phyloP scores from a whole-genome alignment of 2,329 filamentous ascomycete species.

The Curvularia hawaiiensis region DNA sequence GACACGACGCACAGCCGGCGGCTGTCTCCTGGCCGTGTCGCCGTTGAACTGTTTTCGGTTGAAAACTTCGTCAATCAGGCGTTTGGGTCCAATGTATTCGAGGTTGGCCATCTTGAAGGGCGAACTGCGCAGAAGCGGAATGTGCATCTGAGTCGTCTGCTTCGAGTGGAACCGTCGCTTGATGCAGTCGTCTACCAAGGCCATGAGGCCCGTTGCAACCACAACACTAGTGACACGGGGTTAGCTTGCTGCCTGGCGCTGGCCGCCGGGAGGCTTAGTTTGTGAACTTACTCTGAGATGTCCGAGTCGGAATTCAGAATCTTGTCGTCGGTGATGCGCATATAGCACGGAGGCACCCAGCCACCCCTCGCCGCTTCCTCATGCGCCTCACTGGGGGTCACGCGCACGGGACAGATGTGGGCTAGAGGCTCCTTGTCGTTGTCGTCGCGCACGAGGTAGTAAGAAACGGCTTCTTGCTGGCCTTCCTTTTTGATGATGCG shows the following conservation, averaged over 20 bases:
- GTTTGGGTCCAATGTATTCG: constrained; percentile 66
- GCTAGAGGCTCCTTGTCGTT: constrained; percentile 68
- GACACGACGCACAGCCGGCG: constrained; percentile 34
- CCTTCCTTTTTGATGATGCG: constrained; percentile 72
- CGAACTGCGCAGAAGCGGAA: constrained; percentile 56
- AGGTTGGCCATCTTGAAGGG: constrained; percentile 60
- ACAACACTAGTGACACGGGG: constrained; percentile 68
- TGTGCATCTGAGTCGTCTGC: constrained; percentile 56
- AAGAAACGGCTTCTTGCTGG: constrained; percentile 68
- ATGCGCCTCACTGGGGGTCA: constrained; percentile 71
- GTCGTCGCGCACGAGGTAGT: constrained; percentile 76
- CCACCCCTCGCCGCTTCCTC: constrained; percentile 79
- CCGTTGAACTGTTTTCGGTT: constrained; percentile 50
- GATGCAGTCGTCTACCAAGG: constrained; percentile 90
- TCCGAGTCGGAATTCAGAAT: constrained; percentile 75
- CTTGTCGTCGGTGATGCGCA: constrained; percentile 82
- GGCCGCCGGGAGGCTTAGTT: background rate
- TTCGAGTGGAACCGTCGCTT: constrained; percentile 73
- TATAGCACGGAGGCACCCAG: constrained; percentile 87
- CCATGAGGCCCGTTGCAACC: constrained; percentile 85
- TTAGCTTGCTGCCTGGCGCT: constrained; percentile 23
- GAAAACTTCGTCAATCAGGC: constrained; percentile 68
- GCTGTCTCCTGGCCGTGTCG: constrained; percentile 31
- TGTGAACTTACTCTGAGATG: constrained; percentile 77
- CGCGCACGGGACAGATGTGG: constrained; percentile 80